Conservation (phyloP, 164 flowering plant species). For the Dillenia suffruticosa region DNA sequence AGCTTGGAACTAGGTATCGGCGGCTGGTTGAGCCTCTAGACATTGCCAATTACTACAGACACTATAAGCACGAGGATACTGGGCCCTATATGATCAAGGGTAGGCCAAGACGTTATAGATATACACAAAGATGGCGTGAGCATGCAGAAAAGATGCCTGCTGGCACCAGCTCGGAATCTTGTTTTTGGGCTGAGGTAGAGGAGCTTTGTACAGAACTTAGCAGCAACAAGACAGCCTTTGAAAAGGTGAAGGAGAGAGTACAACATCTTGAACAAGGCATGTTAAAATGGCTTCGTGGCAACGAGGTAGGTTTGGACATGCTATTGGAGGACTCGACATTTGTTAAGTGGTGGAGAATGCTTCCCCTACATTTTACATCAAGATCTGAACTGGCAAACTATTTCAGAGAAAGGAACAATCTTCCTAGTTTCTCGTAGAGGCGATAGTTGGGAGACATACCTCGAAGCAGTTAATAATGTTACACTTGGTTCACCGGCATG, state of each 20-base stretch:
- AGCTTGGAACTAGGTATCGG: slow-evolving; percentile 56
- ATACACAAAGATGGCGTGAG: slow-evolving; percentile 62
- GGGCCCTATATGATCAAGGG: slow-evolving; percentile 56
- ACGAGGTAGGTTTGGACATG: slow-evolving; percentile 31
- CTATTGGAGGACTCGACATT: slow-evolving; percentile 57
- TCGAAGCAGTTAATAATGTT: no score
- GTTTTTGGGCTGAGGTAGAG: slow-evolving; percentile 72
- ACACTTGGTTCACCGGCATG: no score
- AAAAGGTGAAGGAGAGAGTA: slow-evolving; percentile 27
- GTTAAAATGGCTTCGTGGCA: slow-evolving; percentile 18
- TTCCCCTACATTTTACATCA: slow-evolving; percentile 33
- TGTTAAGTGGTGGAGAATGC: slow-evolving; percentile 61
- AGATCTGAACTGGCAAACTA: slow-evolving; percentile 25
- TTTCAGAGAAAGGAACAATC: slow-evolving; percentile 9
- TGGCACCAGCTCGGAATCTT: slow-evolving; percentile 33
- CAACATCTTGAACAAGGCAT: slow-evolving; percentile 26
- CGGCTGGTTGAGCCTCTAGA: slow-evolving; percentile 74
- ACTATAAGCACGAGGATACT: slow-evolving; percentile 56
- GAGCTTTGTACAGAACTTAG: slow-evolving; percentile 27
- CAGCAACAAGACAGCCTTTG: slow-evolving; percentile 9
- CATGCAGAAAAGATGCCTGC: slow-evolving; percentile 18
- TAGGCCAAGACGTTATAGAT: slow-evolving; percentile 73
- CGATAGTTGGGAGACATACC: no score
- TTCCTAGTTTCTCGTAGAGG: slow-evolving; percentile 4
- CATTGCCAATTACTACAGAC: slow-evolving; percentile 84